phyloP scores from a whole-genome alignment of 2,329 filamentous ascomycete genomes.

The Orbilia brochopaga region DNA sequence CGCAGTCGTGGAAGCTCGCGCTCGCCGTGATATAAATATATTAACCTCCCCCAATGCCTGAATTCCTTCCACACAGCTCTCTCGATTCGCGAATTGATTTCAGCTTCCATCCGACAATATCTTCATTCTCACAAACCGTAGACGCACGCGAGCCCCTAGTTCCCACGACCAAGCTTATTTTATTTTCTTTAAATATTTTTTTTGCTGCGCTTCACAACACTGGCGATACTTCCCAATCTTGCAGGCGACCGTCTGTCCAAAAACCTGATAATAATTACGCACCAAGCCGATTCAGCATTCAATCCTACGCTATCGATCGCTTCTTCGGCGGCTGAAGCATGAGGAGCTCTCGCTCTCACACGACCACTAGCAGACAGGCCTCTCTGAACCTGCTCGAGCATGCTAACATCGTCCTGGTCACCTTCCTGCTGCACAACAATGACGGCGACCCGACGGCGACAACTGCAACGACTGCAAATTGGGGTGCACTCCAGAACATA shows the following conservation, averaged over 20 bases:
- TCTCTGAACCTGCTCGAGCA: constrained; percentile 21
- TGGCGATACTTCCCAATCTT: no score
- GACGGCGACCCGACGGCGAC: constrained; percentile 15
- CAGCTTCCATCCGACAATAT: no score
- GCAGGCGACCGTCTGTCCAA: background rate
- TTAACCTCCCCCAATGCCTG: no score
- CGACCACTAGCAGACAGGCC: constrained; percentile 6
- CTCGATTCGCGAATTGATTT: no score
- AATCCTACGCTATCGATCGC: no score
- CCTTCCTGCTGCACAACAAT: constrained; percentile 34
- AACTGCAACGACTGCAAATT: constrained; percentile 37
- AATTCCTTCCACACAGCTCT: no score
- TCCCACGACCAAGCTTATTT: no score
- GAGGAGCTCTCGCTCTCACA: constrained; percentile 36
- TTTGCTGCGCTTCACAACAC: background rate
- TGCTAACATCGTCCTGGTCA: constrained; percentile 42
- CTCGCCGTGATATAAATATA: no score
- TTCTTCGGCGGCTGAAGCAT: constrained; percentile 5
- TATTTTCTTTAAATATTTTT: no score
- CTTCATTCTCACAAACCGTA: no score
- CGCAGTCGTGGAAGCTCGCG: no score
- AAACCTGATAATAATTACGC: background rate
- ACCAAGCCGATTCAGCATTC: background rate
- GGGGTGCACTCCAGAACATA: constrained; percentile 42
- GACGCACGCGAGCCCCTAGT: constrained; percentile 6